A percentile compares a stretch with the other conserved stretches of the same genome.
These are phyloP conservation scores for Thalassiosira oceanica DNA, from an alignment of 352 stramenopile species.

Conservation along the genomic window DNA sequence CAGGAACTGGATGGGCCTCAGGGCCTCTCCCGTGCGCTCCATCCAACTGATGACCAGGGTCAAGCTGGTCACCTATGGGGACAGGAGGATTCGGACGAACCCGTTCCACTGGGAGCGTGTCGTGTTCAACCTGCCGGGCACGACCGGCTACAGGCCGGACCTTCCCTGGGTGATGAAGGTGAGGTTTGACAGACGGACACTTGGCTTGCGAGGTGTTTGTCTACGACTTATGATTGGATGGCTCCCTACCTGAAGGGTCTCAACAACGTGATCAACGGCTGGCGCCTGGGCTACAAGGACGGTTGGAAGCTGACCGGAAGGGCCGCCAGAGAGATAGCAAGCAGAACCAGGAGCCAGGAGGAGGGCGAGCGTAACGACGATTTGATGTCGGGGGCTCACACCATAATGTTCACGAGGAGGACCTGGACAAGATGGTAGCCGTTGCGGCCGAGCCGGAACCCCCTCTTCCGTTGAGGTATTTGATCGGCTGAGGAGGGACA, in stretches of 20 bases:
- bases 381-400: not conserved
- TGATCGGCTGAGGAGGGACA: not conserved
- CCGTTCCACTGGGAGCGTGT: constrained; percentile 20
- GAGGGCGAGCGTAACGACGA: not conserved
- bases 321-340: too few relatives aligned
- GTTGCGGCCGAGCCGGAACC: not conserved
- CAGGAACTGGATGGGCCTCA: constrained; percentile 33
- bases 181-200: constrained; percentile 6
- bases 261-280: constrained; percentile 47
- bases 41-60: not conserved
- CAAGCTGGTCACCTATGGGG: constrained; percentile 4
- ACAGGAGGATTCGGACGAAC: not conserved
- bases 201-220: constrained; percentile 13
- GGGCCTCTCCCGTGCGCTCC: constrained; percentile 19
- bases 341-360: not conserved
- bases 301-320: constrained; percentile 23
- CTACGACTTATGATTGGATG: constrained; percentile 36
- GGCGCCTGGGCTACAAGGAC: constrained; percentile 23
- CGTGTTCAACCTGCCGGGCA: constrained; percentile 17
- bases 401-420: too few relatives aligned
- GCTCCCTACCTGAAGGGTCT: constrained; percentile 54
- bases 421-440: not conserved
- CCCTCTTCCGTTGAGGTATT: not conserved
- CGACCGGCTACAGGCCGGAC: not conserved
- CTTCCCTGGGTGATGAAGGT: constrained; percentile 20